Evolutionary conservation across 2,329 filamentous ascomycete species (phyloP).

Genomic region (Cucurbitaria berberidis): DNA sequence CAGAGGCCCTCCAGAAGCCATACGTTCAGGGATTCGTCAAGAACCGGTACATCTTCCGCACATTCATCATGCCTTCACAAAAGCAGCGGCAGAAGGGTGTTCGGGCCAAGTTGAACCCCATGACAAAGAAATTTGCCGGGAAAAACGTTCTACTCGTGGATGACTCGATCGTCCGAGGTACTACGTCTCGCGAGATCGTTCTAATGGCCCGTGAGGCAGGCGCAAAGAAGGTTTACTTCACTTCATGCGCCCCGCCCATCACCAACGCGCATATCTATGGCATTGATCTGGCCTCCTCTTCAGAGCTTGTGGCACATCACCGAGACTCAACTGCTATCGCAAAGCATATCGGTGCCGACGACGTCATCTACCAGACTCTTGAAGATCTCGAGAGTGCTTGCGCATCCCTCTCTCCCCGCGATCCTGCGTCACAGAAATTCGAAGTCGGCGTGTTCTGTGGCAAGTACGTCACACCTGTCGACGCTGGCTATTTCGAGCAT

Average conservation of each 20-base stretch:
- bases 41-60: slow-evolving; percentile 87
- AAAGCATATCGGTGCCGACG: slow-evolving; percentile 73
- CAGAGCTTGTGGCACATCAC: slow-evolving; percentile 74
- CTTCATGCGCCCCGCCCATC: slow-evolving; percentile 81
- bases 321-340: slow-evolving; percentile 67
- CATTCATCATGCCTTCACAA: slow-evolving; percentile 87
- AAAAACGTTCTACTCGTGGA: slow-evolving; percentile 85
- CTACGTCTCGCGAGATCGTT: slow-evolving; percentile 79
- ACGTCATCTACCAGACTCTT: slow-evolving; percentile 78
- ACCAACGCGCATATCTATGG: slow-evolving; percentile 88
- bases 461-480: slow-evolving; percentile 81
- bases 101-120: slow-evolving; percentile 85
- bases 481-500: slow-evolving; percentile 81
- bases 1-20: slow-evolving; percentile 76
- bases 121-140: slow-evolving; percentile 81
- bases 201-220: slow-evolving; percentile 84
- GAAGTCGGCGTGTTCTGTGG: slow-evolving; percentile 94
- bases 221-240: slow-evolving; percentile 82
- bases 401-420: slow-evolving; percentile 68
- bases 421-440: slow-evolving; percentile 68
- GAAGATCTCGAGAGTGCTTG: slow-evolving; percentile 82
- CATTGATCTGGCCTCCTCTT: slow-evolving; percentile 74
- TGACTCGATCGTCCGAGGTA: slow-evolving; percentile 88
- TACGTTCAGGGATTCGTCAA: slow-evolving; percentile 85
- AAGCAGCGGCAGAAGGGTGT: slow-evolving; percentile 82